Percentiles rank a stretch among this genome's conserved stretches.
Evolutionary conservation across 78 protist species (phyloP).

Genomic region (Isochrysis galbana): DNA sequence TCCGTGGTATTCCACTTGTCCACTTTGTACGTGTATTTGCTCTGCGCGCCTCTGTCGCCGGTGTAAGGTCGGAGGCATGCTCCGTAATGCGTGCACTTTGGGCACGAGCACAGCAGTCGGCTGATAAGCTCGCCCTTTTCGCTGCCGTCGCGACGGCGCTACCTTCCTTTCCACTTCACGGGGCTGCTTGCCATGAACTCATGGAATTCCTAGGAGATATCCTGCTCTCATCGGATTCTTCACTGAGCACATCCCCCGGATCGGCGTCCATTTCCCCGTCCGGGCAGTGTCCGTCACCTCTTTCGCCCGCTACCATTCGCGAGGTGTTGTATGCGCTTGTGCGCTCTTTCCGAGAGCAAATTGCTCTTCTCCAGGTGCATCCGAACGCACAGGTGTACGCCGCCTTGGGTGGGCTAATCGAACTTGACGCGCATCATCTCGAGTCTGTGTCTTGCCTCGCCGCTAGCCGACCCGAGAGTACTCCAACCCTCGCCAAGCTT

Average conservation of each 20-base stretch:
- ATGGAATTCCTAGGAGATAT: background rate
- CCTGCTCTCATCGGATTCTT: background rate
- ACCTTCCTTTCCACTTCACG: background rate
- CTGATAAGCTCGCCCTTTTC: too few species aligned
- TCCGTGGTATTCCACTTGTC: background rate
- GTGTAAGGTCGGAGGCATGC: background rate
- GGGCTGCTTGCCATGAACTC: background rate
- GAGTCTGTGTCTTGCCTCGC: slow-evolving; percentile 73
- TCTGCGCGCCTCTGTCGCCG: background rate
- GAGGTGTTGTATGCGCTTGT: background rate
- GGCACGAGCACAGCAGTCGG: too few species aligned
- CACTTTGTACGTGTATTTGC: background rate
- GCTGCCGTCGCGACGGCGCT: background rate
- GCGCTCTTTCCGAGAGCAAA: slow-evolving; percentile 13
- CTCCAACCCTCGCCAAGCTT: slow-evolving; percentile 40
- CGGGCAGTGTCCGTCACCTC: background rate
- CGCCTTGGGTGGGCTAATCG: slow-evolving; percentile 45
- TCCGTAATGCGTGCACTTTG: background rate
- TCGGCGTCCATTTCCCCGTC: background rate
- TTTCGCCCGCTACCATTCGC: background rate
- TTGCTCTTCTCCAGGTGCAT: slow-evolving; percentile 48
- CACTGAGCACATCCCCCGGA: too few species aligned
- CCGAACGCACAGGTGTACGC: slow-evolving; percentile 72
- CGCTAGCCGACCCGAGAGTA: slow-evolving; percentile 66
- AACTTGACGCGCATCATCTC: slow-evolving; percentile 74